Percentiles rank a stretch among this genome's conserved stretches.
These are phyloP conservation scores for Chytridiales sp. DNA, from an alignment of 371 early-diverging fungal species.

Conservation along the genomic window DNA sequence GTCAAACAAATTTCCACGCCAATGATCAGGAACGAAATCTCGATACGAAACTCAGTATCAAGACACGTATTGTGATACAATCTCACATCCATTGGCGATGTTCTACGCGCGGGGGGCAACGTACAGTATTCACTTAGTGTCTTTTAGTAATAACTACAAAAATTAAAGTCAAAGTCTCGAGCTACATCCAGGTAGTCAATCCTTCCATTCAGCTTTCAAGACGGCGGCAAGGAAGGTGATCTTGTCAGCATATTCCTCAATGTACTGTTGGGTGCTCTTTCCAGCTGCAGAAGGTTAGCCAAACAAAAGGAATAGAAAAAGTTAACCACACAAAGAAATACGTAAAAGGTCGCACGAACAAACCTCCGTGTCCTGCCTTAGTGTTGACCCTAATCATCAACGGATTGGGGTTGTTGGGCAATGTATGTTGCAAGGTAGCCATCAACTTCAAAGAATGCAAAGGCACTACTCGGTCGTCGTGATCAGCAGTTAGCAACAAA, in stretches of 20 bases:
- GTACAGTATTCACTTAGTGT: too few relatives aligned
- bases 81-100: too few relatives aligned
- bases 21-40: too few relatives aligned
- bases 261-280: conserved; percentile 58
- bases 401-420: conserved; percentile 49
- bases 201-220: conserved; percentile 25
- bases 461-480: conserved; percentile 51
- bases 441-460: conserved; percentile 60
- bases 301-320: background rate
- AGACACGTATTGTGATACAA: too few relatives aligned
- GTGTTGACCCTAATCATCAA: conserved; percentile 60
- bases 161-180: too few relatives aligned
- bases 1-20: too few relatives aligned
- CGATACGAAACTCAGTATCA: too few relatives aligned
- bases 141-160: too few relatives aligned
- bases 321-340: background rate
- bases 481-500: conserved; percentile 44
- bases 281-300: conserved; percentile 40
- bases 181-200: too few relatives aligned
- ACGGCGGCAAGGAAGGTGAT: conserved; percentile 51
- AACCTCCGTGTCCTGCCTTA: conserved; percentile 63
- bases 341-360: background rate
- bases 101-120: too few relatives aligned
- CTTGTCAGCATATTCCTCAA: conserved; percentile 60
- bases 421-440: conserved; percentile 59